Conservation (phyloP, 495 filamentous ascomycete genomes). For the Talaromyces proteolyticus region DNA sequence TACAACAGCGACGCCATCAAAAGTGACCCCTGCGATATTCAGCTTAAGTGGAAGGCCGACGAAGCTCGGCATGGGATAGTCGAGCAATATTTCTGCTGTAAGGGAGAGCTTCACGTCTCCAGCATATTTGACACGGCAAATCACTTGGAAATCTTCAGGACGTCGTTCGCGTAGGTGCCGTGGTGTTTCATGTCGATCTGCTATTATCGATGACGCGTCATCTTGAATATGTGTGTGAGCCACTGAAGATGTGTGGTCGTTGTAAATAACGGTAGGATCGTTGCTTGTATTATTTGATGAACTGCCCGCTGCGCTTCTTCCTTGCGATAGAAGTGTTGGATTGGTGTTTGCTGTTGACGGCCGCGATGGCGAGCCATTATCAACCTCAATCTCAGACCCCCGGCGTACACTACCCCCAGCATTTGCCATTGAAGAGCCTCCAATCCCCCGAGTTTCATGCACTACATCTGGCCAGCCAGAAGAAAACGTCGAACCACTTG, state of each 20-base stretch:
- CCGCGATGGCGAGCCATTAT: constrained; percentile 20
- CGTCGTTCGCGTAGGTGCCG: constrained; percentile 34
- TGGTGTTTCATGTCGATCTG: constrained; percentile 21
- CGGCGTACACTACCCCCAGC: background rate
- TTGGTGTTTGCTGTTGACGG: constrained; percentile 38
- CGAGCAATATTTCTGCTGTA: constrained; percentile 89
- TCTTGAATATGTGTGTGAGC: background rate
- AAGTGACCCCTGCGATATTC: constrained; percentile 88
- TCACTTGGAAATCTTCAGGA: constrained; percentile 72
- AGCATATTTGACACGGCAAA: constrained; percentile 81
- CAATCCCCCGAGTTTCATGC: constrained; percentile 5
- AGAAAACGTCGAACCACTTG: constrained; percentile 57
- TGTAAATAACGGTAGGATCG: constrained; percentile 4
- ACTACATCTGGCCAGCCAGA: constrained; percentile 43
- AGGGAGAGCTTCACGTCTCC: constrained; percentile 81
- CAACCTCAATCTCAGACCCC: constrained; percentile 5
- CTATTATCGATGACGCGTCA: constrained; percentile 11
- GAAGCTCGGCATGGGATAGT: constrained; percentile 97
- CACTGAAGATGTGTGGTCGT: constrained; percentile 4
- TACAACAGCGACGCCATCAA: constrained; percentile 88
- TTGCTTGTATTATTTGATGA: constrained; percentile 13
- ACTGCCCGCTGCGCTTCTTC: constrained; percentile 5
- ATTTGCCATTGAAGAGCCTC: constrained; percentile 11
- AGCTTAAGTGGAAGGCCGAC: constrained; percentile 87
- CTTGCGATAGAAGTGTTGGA: constrained; percentile 25